Conservation (phyloP, 2,329 filamentous ascomycete species). For the Cladorrhinum sp. region DNA sequence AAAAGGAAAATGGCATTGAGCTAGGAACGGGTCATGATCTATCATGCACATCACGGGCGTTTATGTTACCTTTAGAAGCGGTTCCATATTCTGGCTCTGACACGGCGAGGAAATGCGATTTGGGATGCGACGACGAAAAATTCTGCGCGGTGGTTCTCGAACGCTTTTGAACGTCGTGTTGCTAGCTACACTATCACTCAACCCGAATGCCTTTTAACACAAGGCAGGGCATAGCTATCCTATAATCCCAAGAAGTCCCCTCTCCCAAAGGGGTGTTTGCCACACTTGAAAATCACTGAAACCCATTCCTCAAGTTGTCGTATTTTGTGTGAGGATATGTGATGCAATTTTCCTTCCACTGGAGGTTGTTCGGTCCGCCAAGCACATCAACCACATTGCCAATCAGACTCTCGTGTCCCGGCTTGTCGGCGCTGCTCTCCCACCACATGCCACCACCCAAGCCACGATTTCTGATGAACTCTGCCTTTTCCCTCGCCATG, state of each 20-base stretch:
- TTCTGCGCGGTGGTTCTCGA: slow-evolving; percentile 6
- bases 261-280: not conserved
- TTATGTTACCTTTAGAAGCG: slow-evolving; percentile 33
- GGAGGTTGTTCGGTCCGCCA: slow-evolving; percentile 50
- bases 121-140: slow-evolving; percentile 22
- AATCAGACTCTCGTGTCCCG: slow-evolving; percentile 65
- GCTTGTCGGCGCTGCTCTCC: slow-evolving; percentile 79
- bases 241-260: not conserved
- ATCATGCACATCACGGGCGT: slow-evolving; percentile 30
- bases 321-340: slow-evolving; percentile 65
- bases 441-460: slow-evolving; percentile 97
- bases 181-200: not conserved
- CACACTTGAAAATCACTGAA: slow-evolving; percentile 38
- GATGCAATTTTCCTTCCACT: slow-evolving; percentile 57
- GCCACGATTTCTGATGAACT: slow-evolving; percentile 62
- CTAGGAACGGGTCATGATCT: slow-evolving; percentile 29
- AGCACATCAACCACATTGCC: slow-evolving; percentile 57
- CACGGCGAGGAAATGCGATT: slow-evolving; percentile 32
- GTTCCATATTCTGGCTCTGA: slow-evolving; percentile 28
- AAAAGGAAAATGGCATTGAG: slow-evolving; percentile 27
- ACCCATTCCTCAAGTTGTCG: slow-evolving; percentile 62
- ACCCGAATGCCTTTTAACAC: not conserved
- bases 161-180: slow-evolving; percentile 1
- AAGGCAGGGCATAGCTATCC: slow-evolving; percentile 6
- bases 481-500: slow-evolving; percentile 66